Conservation (phyloP, 139 green algal species). For the Trebouxia sp. region DNA sequence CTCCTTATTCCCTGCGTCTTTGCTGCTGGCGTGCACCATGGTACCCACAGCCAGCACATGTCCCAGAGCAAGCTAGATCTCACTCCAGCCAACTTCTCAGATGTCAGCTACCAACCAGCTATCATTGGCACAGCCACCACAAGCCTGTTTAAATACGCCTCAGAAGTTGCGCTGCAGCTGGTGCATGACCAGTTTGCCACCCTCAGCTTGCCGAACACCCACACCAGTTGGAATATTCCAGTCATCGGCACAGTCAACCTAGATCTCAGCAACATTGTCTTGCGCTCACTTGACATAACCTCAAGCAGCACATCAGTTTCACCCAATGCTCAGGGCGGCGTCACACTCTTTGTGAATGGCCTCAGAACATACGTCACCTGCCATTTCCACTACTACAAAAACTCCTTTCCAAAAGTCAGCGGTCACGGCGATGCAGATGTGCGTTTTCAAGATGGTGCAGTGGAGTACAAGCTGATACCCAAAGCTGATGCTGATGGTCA, state of each 20-base stretch:
- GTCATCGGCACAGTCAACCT: conserved; percentile 14
- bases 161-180: neutral
- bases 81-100: neutral
- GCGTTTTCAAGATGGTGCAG: conserved; percentile 1
- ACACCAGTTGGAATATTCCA: conserved; percentile 14
- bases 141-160: conserved; percentile 10
- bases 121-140: conserved; percentile 14
- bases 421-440: neutral
- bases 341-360: neutral
- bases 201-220: neutral
- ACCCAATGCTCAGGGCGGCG: neutral
- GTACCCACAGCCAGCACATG: neutral
- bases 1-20: no score
- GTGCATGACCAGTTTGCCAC: conserved; percentile 12
- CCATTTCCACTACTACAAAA: conserved; percentile 23
- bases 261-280: conserved; percentile 1
- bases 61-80: neutral
- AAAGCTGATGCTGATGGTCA: neutral
- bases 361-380: conserved; percentile 10
- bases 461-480: conserved; percentile 23
- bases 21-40: no score
- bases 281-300: neutral
- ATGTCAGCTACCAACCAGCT: conserved; percentile 14
- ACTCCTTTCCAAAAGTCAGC: conserved; percentile 1
- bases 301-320: neutral